Evolutionary conservation across 2,329 filamentous ascomycete genomes (phyloP), one percentile per base, ranked within the genome.

Genomic region (Cryphonectria carpinicola): DNA sequence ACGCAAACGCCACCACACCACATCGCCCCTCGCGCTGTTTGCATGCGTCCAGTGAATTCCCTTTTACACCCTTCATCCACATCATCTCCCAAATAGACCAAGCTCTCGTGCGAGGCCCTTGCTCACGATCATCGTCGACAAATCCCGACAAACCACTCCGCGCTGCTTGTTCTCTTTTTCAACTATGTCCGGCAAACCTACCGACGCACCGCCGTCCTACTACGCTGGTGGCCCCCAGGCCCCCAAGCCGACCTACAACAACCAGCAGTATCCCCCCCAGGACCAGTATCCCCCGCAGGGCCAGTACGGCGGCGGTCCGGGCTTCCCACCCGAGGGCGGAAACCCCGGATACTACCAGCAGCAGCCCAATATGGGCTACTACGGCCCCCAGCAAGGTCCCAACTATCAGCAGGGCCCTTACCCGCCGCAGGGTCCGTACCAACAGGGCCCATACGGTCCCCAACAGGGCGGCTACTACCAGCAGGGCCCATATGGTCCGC

Each of bases 121-220:
- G 25, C 19, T 11, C 39, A 8, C 61, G 39, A 64, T 46, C 61
- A 64, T 64, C 61, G 5, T 43, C 10, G 37, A 39, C 6, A n/a
- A n/a, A 10, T 5, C 43, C 46, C 46, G 46, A 49, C 22, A 28
- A 28, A 32, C 61, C n/a, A 46, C 25, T 19, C 28, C 61, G 5
- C 17, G 22, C 49, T 22, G 8, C 65, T 25, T 25, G n/a, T 37
- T 25, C n/a, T n/a, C 32, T 14, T 13, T 1, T 46, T 14, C 58
- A 60, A 60, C 13, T 13, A 72, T 72, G 71, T 63, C 71, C 46
- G 25, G 62, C 70, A 72, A 72, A 22, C 63, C 63, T 22, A 62
- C 60, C 67, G 71, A 68, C 17, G 54, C 71, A 8, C 71, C 71
- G n/a, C 71, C 71, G 10, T 70, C 71, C 65, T 72, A 72, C 58